Evolutionary conservation across 768 basidiomycete genomes (phyloP).

Genomic region (Termitomyces titanicus): DNA sequence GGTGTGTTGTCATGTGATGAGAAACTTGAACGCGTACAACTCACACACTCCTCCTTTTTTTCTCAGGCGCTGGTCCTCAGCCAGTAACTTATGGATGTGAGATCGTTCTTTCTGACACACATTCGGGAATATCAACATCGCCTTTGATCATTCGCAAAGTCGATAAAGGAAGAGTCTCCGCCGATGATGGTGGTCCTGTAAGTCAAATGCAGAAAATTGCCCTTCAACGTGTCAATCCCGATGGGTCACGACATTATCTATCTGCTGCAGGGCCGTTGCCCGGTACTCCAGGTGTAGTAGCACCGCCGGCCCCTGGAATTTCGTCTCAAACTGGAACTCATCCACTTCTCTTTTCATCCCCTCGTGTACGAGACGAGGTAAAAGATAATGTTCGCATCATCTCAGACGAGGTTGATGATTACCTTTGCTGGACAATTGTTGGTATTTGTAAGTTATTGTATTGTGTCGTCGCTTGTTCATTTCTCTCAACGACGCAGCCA

Average conservation of each 20-base stretch:
- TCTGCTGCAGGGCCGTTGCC: conserved; percentile 85
- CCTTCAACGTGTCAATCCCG: conserved; percentile 76
- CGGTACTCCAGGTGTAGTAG: conserved; percentile 65
- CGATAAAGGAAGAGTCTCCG: conserved; percentile 82
- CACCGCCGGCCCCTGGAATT: conserved; percentile 71
- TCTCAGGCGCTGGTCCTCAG: conserved; percentile 56
- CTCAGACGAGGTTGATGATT: conserved; percentile 91
- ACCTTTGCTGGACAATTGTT: conserved; percentile 93
- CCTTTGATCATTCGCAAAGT: conserved; percentile 90
- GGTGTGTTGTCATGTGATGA: conserved; percentile 64
- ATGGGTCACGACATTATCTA: conserved; percentile 82
- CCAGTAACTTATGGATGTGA: conserved; percentile 92
- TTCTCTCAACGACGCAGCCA: conserved; percentile 45
- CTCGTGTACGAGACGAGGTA: conserved; percentile 77
- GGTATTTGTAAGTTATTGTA: conserved; percentile 74
- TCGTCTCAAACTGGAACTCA: conserved; percentile 78
- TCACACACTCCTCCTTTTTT: conserved; percentile 35
- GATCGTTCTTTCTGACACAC: conserved; percentile 79
- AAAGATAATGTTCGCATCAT: conserved; percentile 73
- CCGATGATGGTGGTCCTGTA: conserved; percentile 88
- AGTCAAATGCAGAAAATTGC: conserved; percentile 98
- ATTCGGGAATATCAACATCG: conserved; percentile 82
- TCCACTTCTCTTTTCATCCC: conserved; percentile 73
- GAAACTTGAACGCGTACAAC: conserved; percentile 27
- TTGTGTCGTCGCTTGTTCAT: conserved; percentile 4